Base-by-base conservation (phyloP, 2,329 filamentous ascomycete species). In the Aureobasidium sp. region DNA sequence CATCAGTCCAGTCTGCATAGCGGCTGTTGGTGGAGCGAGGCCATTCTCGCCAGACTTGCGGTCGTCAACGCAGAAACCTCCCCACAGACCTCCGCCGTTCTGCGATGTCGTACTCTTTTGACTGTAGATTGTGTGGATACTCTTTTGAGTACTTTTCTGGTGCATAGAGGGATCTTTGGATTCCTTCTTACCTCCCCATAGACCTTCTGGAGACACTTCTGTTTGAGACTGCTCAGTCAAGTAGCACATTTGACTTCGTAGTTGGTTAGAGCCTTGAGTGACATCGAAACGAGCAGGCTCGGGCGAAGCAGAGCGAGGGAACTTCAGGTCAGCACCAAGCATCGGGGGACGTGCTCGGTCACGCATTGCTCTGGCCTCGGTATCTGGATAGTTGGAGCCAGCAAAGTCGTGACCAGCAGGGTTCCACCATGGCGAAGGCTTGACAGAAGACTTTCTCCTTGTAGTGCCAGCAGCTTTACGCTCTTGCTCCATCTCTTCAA, bases 271-370 rank as follows among this genome's bases (percentile, higher is more conserved):
- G 7, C 71, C 68, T 63, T 89, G 86, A 53, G 87, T 84, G 1
- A 86, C 83, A 64, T 95, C 89, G 62, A 94, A 85, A 62, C 88
- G 84, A 14, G 90, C 94, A 52, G 84, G 80, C 67, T 91, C 85
- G 5, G 91, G 91, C 22, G 90, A 95, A 8, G 79, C 77, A 65
- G 89, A 95, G 65, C 79, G 80, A 29, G 89, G 87, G 66, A 96
- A 95, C 22, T 77, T 74, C 52, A 97, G 79, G 60, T 95, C 86
- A 54, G 76, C 73, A 53, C 91, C 91, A 10, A 95, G 80, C 90
- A 97, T 94, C 8, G 91, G 91, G 35, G 91, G 91, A 37, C 77
- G 79, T 22, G 78, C 77, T 38, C 74, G 73, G 56, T 82, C 83
- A 19, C 76, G 76, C 72, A 81, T 79, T 22, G 75, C 73, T 56